Conservation (phyloP, 164 flowering plant genomes). For the Macadamia tetraphylla region DNA sequence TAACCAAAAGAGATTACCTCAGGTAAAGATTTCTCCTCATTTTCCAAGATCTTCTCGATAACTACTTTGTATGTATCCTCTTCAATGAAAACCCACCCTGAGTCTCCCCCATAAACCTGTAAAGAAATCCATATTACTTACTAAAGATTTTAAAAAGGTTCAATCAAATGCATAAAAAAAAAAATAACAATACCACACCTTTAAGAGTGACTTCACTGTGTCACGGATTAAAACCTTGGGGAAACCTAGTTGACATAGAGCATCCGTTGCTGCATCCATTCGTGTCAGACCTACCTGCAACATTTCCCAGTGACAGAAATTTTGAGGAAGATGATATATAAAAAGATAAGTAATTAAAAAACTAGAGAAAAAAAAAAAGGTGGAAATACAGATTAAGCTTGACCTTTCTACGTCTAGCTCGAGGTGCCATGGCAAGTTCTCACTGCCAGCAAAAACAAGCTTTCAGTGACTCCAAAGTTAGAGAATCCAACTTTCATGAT, state of each 20-base stretch:
- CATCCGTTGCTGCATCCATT: constrained; percentile 36
- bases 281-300: constrained; percentile 25
- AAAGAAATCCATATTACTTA: neutral
- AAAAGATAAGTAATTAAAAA: neutral
- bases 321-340: neutral
- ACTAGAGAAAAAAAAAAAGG: neutral
- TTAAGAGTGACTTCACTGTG: constrained; percentile 21
- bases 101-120: constrained; percentile 37
- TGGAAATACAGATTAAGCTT: neutral
- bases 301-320: neutral
- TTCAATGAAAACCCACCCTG: constrained; percentile 55
- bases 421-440: neutral
- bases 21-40: constrained; percentile 12
- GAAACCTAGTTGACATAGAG: constrained; percentile 27
- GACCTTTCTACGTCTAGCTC: neutral
- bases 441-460: neutral
- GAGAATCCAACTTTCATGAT: too few species aligned
- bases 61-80: constrained; percentile 40
- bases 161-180: neutral
- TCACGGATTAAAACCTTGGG: constrained; percentile 13
- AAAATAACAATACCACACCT: constrained; percentile 16
- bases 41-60: constrained; percentile 37
- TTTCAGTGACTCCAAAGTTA: too few species aligned
- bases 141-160: too few species aligned
- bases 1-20: neutral